A percentile compares a stretch with the other conserved stretches of the same genome.
These are phyloP conservation scores for Gymnopilus junonius DNA, from an alignment of 768 basidiomycete species.

Conservation along the genomic window DNA sequence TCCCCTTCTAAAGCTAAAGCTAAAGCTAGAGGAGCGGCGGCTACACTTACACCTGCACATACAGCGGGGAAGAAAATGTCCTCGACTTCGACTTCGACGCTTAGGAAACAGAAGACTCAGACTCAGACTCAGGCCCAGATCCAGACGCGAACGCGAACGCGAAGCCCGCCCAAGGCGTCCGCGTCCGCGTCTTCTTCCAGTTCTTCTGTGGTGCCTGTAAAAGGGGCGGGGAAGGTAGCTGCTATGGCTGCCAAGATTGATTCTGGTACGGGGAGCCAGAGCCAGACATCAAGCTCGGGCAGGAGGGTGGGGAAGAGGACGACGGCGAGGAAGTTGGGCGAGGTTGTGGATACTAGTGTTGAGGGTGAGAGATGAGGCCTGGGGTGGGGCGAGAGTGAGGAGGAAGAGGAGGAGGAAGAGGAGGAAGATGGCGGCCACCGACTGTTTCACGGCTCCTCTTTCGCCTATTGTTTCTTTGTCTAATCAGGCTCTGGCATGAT, in stretches of 20 bases:
- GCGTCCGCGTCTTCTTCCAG: neutral
- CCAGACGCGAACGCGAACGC: constrained; percentile 19
- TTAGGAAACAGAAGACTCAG: constrained; percentile 9
- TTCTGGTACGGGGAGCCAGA: neutral
- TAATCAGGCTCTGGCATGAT: too few species aligned
- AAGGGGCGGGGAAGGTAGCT: neutral
- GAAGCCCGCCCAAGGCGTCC: constrained; percentile 8
- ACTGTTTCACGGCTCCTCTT: too few species aligned
- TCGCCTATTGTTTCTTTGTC: too few species aligned
- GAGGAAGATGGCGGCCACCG: too few species aligned
- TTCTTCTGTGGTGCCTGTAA: neutral
- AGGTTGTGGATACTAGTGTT: constrained; percentile 40
- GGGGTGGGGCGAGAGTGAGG: too few species aligned
- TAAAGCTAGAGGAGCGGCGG: neutral
- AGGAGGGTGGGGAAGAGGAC: neutral
- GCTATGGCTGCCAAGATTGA: neutral
- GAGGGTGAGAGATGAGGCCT: constrained; percentile 30
- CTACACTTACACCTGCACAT: neutral
- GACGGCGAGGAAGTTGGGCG: constrained; percentile 26
- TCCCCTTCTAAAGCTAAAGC: neutral
- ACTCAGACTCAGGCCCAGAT: constrained; percentile 22
- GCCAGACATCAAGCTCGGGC: neutral
- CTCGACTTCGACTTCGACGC: neutral
- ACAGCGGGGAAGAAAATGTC: neutral
- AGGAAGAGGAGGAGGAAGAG: too few species aligned